Conservation (phyloP, 306 rosid species). For the Ziziphus jujuba region DNA sequence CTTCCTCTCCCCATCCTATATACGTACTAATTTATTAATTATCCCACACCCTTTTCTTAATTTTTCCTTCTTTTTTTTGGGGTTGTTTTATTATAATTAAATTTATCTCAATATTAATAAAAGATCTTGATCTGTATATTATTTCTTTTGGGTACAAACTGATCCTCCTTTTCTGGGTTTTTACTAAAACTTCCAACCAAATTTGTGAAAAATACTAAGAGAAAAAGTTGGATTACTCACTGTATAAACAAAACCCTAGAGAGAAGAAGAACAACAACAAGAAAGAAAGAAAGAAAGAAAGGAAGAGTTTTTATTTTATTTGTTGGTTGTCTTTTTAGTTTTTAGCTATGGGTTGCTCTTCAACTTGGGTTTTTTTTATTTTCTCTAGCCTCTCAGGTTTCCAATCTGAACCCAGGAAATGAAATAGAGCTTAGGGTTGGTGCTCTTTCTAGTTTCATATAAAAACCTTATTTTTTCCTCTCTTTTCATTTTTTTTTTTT, state of each 20-base stretch:
- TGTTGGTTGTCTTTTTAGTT: constrained; percentile 14
- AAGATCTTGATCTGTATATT: constrained; percentile 12
- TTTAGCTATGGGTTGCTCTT: constrained; percentile 13
- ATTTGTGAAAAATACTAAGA: constrained; percentile 50
- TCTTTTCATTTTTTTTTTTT: constrained; percentile 29
- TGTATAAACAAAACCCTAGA: constrained; percentile 38
- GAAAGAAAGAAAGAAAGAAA: constrained; percentile 25
- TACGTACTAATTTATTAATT: background rate
- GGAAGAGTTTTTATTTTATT: background rate
- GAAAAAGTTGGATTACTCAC: constrained; percentile 35
- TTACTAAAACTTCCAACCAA: constrained; percentile 48
- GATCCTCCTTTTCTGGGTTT: constrained; percentile 58
- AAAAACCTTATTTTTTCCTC: constrained; percentile 29
- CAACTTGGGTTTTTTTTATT: constrained; percentile 15
- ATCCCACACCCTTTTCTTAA: background rate
- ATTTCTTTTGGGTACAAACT: constrained; percentile 31
- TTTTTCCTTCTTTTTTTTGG: constrained; percentile 2
- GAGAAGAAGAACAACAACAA: constrained; percentile 30
- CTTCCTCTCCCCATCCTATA: constrained; percentile 84
- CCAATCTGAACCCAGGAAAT: constrained; percentile 41
- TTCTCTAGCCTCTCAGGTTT: constrained; percentile 42
- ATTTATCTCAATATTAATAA: background rate
- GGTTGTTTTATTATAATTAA: background rate
- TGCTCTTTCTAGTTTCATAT: constrained; percentile 56
- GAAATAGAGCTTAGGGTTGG: constrained; percentile 53